phyloP scores from a whole-genome alignment of 306 rosid genomes.

The Quercus bicolor region DNA sequence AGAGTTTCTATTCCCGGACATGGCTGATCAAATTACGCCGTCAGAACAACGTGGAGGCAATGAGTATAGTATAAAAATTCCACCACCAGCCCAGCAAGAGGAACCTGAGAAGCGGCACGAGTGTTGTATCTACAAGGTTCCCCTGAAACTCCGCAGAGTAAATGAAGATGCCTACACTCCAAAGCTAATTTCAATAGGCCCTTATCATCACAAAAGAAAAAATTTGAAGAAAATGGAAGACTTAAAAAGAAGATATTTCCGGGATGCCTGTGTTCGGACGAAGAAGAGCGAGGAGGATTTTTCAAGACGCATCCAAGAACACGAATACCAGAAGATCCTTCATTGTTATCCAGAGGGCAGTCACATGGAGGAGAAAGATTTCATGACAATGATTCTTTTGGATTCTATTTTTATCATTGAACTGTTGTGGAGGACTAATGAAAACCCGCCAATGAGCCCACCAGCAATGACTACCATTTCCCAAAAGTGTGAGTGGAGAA shows the following conservation, averaged over 20 bases:
- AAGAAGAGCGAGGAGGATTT: not conserved
- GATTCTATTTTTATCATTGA: conserved; percentile 30
- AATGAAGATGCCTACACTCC: conserved; percentile 17
- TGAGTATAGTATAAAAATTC: not conserved
- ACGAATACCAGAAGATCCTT: not conserved
- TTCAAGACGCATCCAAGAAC: not conserved
- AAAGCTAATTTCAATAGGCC: conserved; percentile 24
- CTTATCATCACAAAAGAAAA: not conserved
- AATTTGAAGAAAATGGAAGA: conserved; percentile 2
- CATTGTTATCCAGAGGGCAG: not conserved
- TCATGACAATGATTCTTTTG: not conserved
- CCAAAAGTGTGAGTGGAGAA: too few relatives aligned
- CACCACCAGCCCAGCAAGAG: not conserved
- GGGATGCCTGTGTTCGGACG: too few relatives aligned
- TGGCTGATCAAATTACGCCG: too few relatives aligned
- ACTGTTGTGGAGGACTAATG: not conserved
- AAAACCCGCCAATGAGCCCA: not conserved
- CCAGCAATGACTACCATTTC: too few relatives aligned
- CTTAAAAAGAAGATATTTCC: not conserved
- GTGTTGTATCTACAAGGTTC: conserved; percentile 18
- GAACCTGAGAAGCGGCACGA: not conserved
- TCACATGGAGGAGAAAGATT: not conserved
- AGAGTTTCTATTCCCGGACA: too few relatives aligned
- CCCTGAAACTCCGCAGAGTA: conserved; percentile 7
- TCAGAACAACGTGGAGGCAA: too few relatives aligned